Evolutionary conservation across 1,284 basidiomycete genomes (phyloP), one percentile per base, ranked within the genome.

Genomic region (Pisolithus thermaeus): DNA sequence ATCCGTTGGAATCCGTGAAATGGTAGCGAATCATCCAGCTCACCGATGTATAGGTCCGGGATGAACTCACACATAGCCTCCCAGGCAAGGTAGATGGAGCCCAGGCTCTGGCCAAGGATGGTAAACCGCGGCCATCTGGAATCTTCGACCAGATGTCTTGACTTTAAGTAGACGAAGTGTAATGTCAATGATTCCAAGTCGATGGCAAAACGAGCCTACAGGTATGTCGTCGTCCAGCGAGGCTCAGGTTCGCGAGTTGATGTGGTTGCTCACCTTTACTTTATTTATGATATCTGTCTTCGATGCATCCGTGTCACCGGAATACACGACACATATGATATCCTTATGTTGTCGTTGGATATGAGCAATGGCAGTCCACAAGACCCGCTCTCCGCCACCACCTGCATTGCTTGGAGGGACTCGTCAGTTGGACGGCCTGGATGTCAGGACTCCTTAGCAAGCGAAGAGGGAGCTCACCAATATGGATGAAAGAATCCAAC

Each of bases 401-500:
- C 96, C 96, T 22, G 95, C 94, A 75, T 99, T 97, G 67, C 94
- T 97, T 61, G 56, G 51, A 58, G 49, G 52, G 51, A 52, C n/a
- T 52, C 56, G 58, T 62, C 59, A 72, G 55, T 71, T 67, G 72
- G 70, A 61, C 70, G 61, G 63, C 58, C 25, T 23, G 50, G 56
- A 52, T 39, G 51, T 50, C 32, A 43, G 25, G 51, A 28, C 28
- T 52, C 32, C 32, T 14, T 35, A 12, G 53, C 28, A 49, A 9
- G 20, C 16, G 37, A 38, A 39, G 20, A 40, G 16, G 3, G 22
- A 14, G 66, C 83, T 72, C 61, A 94, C 92, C 93, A 97, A 70
- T 94, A 97, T 0, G 95, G 95, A 70, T 97, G 95, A 68, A 97
- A 95, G 71, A 97, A 92, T 0, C 91, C 95, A 11, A 94, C 75